Conservation (phyloP, 2,329 filamentous ascomycete species). For the Mycogone perniciosa region DNA sequence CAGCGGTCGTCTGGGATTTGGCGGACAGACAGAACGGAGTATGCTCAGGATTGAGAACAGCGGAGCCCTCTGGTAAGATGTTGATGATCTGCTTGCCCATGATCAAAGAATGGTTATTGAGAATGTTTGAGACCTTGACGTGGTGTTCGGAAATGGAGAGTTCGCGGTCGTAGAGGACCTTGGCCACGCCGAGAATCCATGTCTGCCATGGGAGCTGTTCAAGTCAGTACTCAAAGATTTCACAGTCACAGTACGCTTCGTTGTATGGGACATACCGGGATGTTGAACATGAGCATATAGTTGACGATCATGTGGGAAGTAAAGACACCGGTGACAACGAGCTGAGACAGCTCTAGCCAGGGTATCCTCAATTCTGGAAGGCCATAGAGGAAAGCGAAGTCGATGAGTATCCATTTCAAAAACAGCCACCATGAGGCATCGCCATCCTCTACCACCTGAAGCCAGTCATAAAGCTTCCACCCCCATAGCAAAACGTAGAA, state of each 20-base stretch:
- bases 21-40: slow-evolving; percentile 75
- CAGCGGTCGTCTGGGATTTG: slow-evolving; percentile 51
- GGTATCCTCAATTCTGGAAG: slow-evolving; percentile 85
- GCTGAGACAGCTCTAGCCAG: slow-evolving; percentile 87
- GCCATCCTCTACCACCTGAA: slow-evolving; percentile 69
- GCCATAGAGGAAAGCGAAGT: slow-evolving; percentile 80
- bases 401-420: slow-evolving; percentile 86
- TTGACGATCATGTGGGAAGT: slow-evolving; percentile 66
- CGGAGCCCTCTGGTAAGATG: slow-evolving; percentile 93
- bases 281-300: slow-evolving; percentile 86
- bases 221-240: neutral
- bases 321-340: slow-evolving; percentile 65
- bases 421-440: slow-evolving; percentile 85
- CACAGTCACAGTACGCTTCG: neutral
- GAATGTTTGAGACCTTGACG: slow-evolving; percentile 79
- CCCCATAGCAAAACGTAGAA: slow-evolving; percentile 69
- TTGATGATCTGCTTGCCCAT: slow-evolving; percentile 96
- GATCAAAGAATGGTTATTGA: slow-evolving; percentile 90
- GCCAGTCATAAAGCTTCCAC: slow-evolving; percentile 86
- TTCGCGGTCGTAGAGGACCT: slow-evolving; percentile 86
- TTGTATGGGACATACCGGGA: slow-evolving; percentile 52
- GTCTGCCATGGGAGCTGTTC: slow-evolving; percentile 62
- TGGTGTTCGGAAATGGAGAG: slow-evolving; percentile 87
- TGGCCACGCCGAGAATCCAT: slow-evolving; percentile 66
- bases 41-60: slow-evolving; percentile 75